Evolutionary conservation across 306 rosid genomes (phyloP), one percentile per base, ranked within the genome.

Genomic region (Potentilla sterilis): DNA sequence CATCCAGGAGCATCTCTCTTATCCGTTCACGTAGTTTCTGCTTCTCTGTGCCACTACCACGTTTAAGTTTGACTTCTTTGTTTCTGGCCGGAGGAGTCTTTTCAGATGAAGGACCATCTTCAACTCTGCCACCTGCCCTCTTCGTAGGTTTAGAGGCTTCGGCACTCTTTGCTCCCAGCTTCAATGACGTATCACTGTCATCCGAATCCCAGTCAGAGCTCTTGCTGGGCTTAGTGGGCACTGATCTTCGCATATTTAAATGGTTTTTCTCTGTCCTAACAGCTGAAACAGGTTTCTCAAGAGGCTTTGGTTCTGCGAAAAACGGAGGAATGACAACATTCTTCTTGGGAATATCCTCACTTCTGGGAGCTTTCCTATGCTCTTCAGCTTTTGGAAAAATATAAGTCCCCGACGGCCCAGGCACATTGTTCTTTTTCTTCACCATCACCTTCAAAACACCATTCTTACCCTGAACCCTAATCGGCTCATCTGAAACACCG

Each of bases 371-470:
- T 78, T 70, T 88, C 72, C 80, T 84, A 76, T 67, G 85, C 78
- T 87, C 90, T 59, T 88, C 84, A 10, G 85, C 75, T 79, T 88
- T 88, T 51, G 5, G 67, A 76, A 80, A 82, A 69, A 81, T 86
- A 79, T 66, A 79, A 48, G 72, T 85, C 40, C 89, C 92, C 16
- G 66, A 61, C 58, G 86, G 69, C 54, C 82, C 85, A 70, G 84
- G 77, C 72, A 81, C 68, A 84, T 71, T 85, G 77, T 83, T 87
- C 68, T 85, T 91, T 85, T 87, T 90, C 73, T 90, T 90, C 76
- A 90, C 89, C 97, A 89, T 86, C 58, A 92, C 99, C 90, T 90
- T 95, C 78, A 95, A 78, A 78, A 95, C 99, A 61, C 99, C 99
- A 88, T 87, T 95, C 81, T 89, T 90, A 47, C 99, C 99, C 87